phyloP scores from a whole-genome alignment of 1,139 yeast species.

The Zygosaccharomyces pseudobailii region DNA sequence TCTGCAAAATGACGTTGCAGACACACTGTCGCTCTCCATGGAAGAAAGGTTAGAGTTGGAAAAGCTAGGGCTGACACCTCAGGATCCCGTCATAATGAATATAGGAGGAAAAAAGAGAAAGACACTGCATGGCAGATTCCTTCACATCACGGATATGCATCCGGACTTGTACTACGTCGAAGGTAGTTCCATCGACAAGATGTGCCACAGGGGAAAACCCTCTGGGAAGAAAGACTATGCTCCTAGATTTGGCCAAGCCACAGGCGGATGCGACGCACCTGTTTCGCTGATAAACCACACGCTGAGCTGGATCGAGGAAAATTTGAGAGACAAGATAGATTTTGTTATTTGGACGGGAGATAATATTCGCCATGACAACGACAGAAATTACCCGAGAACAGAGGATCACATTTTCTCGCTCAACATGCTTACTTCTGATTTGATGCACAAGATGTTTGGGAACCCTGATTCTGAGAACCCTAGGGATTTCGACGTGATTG shows the following conservation, averaged over 20 bases:
- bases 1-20: background rate
- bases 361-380: constrained; percentile 81
- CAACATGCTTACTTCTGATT: constrained; percentile 56
- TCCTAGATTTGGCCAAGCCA: constrained; percentile 69
- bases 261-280: constrained; percentile 69
- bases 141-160: constrained; percentile 80
- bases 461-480: constrained; percentile 43
- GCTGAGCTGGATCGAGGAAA: constrained; percentile 57
- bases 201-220: constrained; percentile 55
- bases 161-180: constrained; percentile 68
- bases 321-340: constrained; percentile 70
- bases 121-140: constrained; percentile 59
- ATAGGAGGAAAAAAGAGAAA: constrained; percentile 20
- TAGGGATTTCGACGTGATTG: constrained; percentile 41
- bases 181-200: constrained; percentile 46
- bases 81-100: constrained; percentile 30
- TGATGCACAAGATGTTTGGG: constrained; percentile 49
- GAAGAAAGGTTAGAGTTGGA: constrained; percentile 15
- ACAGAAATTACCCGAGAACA: constrained; percentile 65
- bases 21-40: background rate
- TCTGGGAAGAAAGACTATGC: constrained; percentile 37
- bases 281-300: constrained; percentile 56
- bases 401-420: constrained; percentile 64
- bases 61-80: constrained; percentile 38
- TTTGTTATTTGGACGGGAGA: constrained; percentile 91